These are phyloP conservation scores for Botryotinia calthae DNA, from an alignment of 2,329 filamentous ascomycete genomes.

Conservation along the genomic window DNA sequence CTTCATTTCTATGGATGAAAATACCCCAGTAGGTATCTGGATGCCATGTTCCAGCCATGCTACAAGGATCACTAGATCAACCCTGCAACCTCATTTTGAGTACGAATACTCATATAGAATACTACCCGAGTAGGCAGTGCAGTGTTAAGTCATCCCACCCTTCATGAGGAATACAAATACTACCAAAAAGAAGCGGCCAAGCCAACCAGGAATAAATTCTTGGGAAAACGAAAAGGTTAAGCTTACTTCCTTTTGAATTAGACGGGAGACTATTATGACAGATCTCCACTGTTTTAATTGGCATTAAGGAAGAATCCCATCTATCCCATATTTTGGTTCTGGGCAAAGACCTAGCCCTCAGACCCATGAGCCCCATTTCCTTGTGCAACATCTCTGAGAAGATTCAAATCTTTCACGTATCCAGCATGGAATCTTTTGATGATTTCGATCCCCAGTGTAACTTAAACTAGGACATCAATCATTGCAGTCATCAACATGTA, in stretches of 20 bases:
- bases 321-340: neutral
- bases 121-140: neutral
- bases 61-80: neutral
- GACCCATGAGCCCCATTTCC: neutral
- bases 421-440: slow-evolving; percentile 5
- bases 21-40: neutral
- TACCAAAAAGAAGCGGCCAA: neutral
- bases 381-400: neutral
- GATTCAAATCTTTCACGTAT: slow-evolving; percentile 11
- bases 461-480: neutral
- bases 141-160: neutral
- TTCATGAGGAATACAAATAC: neutral
- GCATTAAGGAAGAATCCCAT: slow-evolving; percentile 2
- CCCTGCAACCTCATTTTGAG: neutral
- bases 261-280: neutral
- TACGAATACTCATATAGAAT: neutral
- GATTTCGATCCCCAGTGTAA: neutral
- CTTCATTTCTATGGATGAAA: neutral
- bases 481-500: neutral
- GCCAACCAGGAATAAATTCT: neutral
- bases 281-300: slow-evolving; percentile 11
- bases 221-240: neutral
- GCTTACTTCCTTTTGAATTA: neutral
- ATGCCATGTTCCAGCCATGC: neutral
- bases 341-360: neutral